A percentile compares a stretch with the other conserved stretches of the same genome.
phyloP scores from a whole-genome alignment of 2,329 filamentous ascomycete genomes.

The Ceratocystis albifundus region DNA sequence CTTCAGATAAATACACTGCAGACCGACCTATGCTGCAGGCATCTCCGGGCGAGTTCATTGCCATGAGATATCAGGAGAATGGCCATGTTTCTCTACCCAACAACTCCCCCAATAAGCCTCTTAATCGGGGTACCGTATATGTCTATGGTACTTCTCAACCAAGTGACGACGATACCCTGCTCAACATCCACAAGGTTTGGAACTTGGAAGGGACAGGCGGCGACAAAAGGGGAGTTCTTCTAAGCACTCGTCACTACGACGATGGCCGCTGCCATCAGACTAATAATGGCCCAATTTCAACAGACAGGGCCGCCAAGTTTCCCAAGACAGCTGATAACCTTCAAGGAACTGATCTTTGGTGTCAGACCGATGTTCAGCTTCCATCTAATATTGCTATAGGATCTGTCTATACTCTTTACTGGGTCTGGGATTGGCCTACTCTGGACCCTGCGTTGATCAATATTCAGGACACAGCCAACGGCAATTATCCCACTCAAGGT shows the following conservation, averaged over 20 bases:
- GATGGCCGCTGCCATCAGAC: conserved; percentile 82
- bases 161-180: conserved; percentile 37
- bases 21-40: conserved; percentile 52
- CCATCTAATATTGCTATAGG: conserved; percentile 53
- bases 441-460: conserved; percentile 37
- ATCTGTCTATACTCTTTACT: conserved; percentile 70
- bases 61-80: conserved; percentile 61
- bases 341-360: conserved; percentile 54
- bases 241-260: conserved; percentile 72
- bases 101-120: conserved; percentile 47
- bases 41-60: conserved; percentile 50
- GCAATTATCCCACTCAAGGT: conserved; percentile 31
- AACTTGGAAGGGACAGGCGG: conserved; percentile 69
- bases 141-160: conserved; percentile 60
- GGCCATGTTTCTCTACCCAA: conserved; percentile 57
- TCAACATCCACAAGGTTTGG: conserved; percentile 66
- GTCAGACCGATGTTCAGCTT: conserved; percentile 69
- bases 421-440: conserved; percentile 91
- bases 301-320: conserved; percentile 45
- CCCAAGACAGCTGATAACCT: conserved; percentile 40
- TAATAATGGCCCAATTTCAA: conserved; percentile 49
- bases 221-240: conserved; percentile 61
- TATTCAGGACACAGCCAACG: conserved; percentile 32
- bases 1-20: conserved; percentile 44
- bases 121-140: conserved; percentile 59